A percentile compares a stretch with the other conserved stretches of the same genome.
Evolutionary conservation across 1,284 basidiomycete species (phyloP).

Genomic region (Leccinum subrobustum): DNA sequence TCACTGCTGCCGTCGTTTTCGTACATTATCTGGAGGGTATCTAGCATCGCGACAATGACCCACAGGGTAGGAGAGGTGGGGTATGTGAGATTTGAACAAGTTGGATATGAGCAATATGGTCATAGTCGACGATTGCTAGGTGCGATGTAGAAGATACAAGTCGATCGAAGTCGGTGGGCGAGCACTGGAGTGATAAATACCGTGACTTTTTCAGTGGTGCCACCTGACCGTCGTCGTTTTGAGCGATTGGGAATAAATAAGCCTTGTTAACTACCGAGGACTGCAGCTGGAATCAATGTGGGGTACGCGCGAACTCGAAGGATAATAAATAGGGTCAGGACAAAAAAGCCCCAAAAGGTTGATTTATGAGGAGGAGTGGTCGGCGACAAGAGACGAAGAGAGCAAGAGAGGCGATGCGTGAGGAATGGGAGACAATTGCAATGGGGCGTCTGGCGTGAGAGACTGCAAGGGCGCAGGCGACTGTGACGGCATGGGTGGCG

Average conservation of each 20-base stretch:
- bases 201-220: conserved; percentile 14
- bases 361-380: conserved; percentile 22
- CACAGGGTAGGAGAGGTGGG: conserved; percentile 14
- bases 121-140: conserved; percentile 28
- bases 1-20: conserved; percentile 30
- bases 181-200: conserved; percentile 33
- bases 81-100: conserved; percentile 21
- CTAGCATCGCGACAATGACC: conserved; percentile 36
- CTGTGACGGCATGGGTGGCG: conserved; percentile 32
- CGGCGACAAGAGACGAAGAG: conserved; percentile 22
- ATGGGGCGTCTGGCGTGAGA: conserved; percentile 26
- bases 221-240: conserved; percentile 30
- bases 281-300: conserved; percentile 5
- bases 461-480: conserved; percentile 25
- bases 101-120: conserved; percentile 32
- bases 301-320: conserved; percentile 24
- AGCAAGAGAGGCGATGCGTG: conserved; percentile 30
- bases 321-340: conserved; percentile 33
- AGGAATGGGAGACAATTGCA: conserved; percentile 27
- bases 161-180: conserved; percentile 15
- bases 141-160: conserved; percentile 34
- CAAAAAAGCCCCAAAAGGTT: not conserved
- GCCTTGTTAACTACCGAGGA: conserved; percentile 20
- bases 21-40: conserved; percentile 32
- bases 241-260: conserved; percentile 31